phyloP scores from a whole-genome alignment of 306 rosid species.

The Cucurbita moschata region DNA sequence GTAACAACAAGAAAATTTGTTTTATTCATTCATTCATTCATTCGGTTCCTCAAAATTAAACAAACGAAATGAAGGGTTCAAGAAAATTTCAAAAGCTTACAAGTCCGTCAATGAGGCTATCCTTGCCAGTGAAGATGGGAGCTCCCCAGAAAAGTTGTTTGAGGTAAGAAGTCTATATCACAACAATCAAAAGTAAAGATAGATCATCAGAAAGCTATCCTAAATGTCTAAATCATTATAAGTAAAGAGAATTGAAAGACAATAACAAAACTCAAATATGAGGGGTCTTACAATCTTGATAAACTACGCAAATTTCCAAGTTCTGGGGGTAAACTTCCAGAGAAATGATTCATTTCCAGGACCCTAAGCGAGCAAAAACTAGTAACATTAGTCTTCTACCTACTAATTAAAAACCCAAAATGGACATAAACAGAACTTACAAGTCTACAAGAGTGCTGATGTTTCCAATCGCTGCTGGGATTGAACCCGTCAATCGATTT shows the following conservation, averaged over 20 bases:
- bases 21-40: not conserved
- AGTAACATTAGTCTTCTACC: not conserved
- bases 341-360: constrained; percentile 43
- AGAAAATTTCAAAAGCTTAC: constrained; percentile 29
- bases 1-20: not conserved
- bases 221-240: not conserved
- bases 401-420: not conserved
- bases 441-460: constrained; percentile 46
- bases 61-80: not conserved
- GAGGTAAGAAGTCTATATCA: constrained; percentile 40
- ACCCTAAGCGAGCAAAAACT: constrained; percentile 21
- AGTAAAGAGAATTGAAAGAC: not conserved
- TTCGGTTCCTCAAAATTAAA: not conserved
- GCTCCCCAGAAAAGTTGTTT: constrained; percentile 50
- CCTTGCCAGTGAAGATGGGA: constrained; percentile 38
- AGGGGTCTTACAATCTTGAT: constrained; percentile 38
- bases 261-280: not conserved
- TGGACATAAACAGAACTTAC: constrained; percentile 26
- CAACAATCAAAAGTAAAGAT: not conserved
- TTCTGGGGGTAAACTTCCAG: constrained; percentile 43
- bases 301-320: constrained; percentile 41
- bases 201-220: not conserved
- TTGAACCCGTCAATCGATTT: constrained; percentile 49
- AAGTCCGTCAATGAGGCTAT: constrained; percentile 30
- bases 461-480: constrained; percentile 52